These are phyloP conservation scores for Aspergillus sojae DNA, from an alignment of 2,329 filamentous ascomycete species.

Conservation along the genomic window DNA sequence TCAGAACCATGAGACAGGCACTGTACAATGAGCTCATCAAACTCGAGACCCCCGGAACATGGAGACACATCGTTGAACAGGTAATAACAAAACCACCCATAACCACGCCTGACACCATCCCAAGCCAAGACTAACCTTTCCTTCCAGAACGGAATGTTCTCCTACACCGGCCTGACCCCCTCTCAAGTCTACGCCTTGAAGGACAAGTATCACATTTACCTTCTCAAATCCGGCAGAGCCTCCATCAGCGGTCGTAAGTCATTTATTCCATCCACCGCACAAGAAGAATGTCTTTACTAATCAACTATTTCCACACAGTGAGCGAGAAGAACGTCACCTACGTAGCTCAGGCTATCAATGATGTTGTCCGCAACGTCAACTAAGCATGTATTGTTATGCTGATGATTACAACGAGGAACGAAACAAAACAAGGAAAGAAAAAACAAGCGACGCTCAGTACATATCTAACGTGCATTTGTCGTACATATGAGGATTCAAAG, in stretches of 20 bases:
- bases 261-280: not conserved
- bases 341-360: conserved; percentile 42
- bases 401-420: not conserved
- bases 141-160: conserved; percentile 77
- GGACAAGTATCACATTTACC: conserved; percentile 48
- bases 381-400: conserved; percentile 10
- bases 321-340: conserved; percentile 44
- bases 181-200: conserved; percentile 47
- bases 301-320: conserved; percentile 24
- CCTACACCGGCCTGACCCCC: conserved; percentile 62
- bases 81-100: conserved; percentile 50
- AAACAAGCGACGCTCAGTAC: not conserved
- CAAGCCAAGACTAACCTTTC: conserved; percentile 6
- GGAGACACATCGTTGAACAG: conserved; percentile 97
- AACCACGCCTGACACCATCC: not conserved
- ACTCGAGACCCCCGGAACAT: conserved; percentile 83
- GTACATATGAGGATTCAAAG: not conserved
- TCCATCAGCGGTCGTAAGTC: conserved; percentile 45
- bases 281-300: conserved; percentile 6
- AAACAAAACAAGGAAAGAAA: not conserved
- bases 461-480: not conserved
- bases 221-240: conserved; percentile 43
- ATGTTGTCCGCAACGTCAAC: conserved; percentile 39
- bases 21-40: conserved; percentile 80
- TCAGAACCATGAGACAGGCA: conserved; percentile 83